A percentile compares a stretch with the other conserved stretches of the same genome.
Evolutionary conservation across 2,329 filamentous ascomycete genomes (phyloP).

Genomic region (Beauveria medogensis): DNA sequence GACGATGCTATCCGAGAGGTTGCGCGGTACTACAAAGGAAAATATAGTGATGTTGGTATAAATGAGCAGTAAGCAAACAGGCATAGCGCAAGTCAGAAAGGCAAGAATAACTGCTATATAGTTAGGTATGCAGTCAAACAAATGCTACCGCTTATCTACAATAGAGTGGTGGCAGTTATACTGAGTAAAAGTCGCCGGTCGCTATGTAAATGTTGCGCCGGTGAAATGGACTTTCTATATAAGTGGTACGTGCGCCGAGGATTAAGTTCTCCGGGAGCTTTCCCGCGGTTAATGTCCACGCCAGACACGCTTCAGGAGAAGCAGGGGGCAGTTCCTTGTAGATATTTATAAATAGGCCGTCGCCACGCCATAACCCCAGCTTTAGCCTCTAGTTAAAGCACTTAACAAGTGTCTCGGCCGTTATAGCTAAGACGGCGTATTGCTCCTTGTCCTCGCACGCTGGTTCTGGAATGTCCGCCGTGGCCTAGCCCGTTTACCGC

Average conservation of each 20-base stretch:
- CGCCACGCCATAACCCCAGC: constrained; percentile 15
- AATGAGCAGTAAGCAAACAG: background rate
- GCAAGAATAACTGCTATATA: background rate
- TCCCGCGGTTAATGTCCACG: constrained; percentile 8
- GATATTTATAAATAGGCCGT: background rate
- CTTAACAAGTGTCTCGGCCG: constrained; percentile 17
- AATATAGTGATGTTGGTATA: constrained; percentile 11
- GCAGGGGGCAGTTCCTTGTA: constrained; percentile 1
- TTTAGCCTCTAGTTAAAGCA: constrained; percentile 20
- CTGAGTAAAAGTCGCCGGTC: constrained; percentile 12
- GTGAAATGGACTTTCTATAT: constrained; percentile 12
- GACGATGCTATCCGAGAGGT: constrained; percentile 11
- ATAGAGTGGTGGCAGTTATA: background rate
- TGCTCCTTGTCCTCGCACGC: constrained; percentile 15
- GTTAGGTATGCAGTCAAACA: too few species aligned
- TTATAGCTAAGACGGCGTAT: constrained; percentile 18
- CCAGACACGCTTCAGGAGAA: constrained; percentile 5
- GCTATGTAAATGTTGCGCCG: constrained; percentile 12
- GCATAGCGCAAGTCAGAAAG: too few species aligned
- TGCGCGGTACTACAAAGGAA: constrained; percentile 12
- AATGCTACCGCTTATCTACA: too few species aligned
- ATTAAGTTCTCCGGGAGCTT: constrained; percentile 7
- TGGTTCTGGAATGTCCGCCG: constrained; percentile 16
- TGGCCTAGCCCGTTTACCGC: constrained; percentile 16
- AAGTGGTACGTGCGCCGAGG: background rate